phyloP scores from a whole-genome alignment of 495 filamentous ascomycete species.

The Podospora tetraspora region DNA sequence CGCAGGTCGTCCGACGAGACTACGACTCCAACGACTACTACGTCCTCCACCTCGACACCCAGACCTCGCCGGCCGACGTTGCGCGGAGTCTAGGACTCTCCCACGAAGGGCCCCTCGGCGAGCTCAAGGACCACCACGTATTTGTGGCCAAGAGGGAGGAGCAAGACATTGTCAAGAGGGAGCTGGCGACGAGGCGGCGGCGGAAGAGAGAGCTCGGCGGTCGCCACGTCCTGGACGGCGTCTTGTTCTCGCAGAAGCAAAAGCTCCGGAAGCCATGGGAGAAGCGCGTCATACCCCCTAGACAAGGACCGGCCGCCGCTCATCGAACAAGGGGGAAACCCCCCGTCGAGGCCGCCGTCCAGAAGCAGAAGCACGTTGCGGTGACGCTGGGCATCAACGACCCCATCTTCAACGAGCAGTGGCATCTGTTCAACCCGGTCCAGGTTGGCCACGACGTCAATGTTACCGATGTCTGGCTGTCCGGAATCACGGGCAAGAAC shows the following conservation, averaged over 20 bases:
- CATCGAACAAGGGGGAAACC: slow-evolving; percentile 23
- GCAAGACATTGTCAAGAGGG: slow-evolving; percentile 56
- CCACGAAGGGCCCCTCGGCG: slow-evolving; percentile 79
- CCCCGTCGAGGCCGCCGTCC: slow-evolving; percentile 44
- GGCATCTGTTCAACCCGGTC: slow-evolving; percentile 85
- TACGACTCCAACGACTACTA: slow-evolving; percentile 82
- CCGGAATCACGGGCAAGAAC: slow-evolving; percentile 89
- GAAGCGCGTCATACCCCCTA: slow-evolving; percentile 61
- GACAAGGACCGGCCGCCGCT: slow-evolving; percentile 13
- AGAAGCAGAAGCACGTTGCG: slow-evolving; percentile 56
- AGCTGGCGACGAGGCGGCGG: slow-evolving; percentile 53
- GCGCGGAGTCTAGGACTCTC: slow-evolving; percentile 67
- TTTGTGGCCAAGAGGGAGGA: slow-evolving; percentile 65
- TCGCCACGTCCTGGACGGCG: slow-evolving; percentile 60
- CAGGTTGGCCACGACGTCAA: slow-evolving; percentile 89
- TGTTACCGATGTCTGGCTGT: slow-evolving; percentile 83
- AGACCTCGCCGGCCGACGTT: slow-evolving; percentile 62
- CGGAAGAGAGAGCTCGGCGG: slow-evolving; percentile 53
- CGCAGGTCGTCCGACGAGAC: slow-evolving; percentile 35
- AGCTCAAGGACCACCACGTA: slow-evolving; percentile 76
- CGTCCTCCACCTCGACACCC: slow-evolving; percentile 70
- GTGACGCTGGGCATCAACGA: slow-evolving; percentile 67
- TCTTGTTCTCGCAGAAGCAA: slow-evolving; percentile 81
- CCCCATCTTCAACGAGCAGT: slow-evolving; percentile 88
- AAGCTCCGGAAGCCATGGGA: slow-evolving; percentile 60